A percentile compares a stretch with the other conserved stretches of the same genome.
Evolutionary conservation across 2,329 filamentous ascomycete genomes (phyloP).

Genomic region (Ascochyta pisi): DNA sequence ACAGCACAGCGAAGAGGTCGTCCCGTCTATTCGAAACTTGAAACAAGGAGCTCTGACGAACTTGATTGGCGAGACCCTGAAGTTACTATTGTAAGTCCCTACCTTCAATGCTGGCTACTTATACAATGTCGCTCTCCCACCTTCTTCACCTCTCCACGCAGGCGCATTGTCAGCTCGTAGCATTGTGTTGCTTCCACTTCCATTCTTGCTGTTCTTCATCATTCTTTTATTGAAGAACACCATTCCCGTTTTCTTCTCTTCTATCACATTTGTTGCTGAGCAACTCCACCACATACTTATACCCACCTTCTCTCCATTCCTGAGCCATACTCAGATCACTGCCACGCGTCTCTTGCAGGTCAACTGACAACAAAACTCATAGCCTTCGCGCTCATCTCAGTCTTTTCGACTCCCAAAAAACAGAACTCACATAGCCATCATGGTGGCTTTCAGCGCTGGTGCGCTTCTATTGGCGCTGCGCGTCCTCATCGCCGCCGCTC

Average conservation of each 20-base stretch:
- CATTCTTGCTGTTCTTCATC: conserved; percentile 41
- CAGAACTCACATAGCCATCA: conserved; percentile 38
- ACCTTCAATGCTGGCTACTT: conserved; percentile 36
- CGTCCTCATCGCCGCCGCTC: conserved; percentile 42
- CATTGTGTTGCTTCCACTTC: conserved; percentile 34
- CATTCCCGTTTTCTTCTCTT: conserved; percentile 22
- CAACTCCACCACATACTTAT: conserved; percentile 21
- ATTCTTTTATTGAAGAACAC: conserved; percentile 38
- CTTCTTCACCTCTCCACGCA: conserved; percentile 39
- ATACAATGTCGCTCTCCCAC: conserved; percentile 35
- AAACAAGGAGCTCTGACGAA: conserved; percentile 45
- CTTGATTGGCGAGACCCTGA: conserved; percentile 36
- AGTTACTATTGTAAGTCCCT: conserved; percentile 40
- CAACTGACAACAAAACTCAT: conserved; percentile 36
- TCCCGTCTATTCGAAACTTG: conserved; percentile 41
- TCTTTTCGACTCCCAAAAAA: conserved; percentile 23
- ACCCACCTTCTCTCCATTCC: conserved; percentile 18
- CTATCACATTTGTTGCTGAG: conserved; percentile 27
- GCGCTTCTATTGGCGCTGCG: conserved; percentile 48
- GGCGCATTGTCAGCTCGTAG: conserved; percentile 38
- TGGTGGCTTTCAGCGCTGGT: conserved; percentile 48
- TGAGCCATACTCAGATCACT: conserved; percentile 15
- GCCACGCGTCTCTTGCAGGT: conserved; percentile 34
- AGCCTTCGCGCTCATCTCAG: conserved; percentile 30
- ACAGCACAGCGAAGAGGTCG: conserved; percentile 39